phyloP scores from a whole-genome alignment of 2,329 filamentous ascomycete species.

The Blastomyces gilchristii region DNA sequence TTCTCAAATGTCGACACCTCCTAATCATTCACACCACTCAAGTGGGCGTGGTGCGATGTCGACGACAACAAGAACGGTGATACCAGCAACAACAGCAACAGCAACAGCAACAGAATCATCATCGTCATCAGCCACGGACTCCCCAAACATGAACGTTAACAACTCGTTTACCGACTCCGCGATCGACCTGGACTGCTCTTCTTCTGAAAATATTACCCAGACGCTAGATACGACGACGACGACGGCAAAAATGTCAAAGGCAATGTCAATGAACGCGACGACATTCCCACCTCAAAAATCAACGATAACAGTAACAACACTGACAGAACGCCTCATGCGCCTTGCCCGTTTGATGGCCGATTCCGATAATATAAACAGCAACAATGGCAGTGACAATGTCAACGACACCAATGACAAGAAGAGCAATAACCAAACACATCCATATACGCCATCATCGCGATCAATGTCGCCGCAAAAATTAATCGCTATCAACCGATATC shows the following conservation, averaged over 20 bases:
- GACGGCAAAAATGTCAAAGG: constrained; percentile 13
- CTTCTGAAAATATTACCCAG: not conserved
- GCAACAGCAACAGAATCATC: not conserved
- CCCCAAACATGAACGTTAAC: constrained; percentile 8
- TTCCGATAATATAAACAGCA: not conserved
- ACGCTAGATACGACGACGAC: constrained; percentile 20
- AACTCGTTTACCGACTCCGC: constrained; percentile 21
- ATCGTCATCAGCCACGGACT: not conserved
- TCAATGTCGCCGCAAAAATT: constrained; percentile 1
- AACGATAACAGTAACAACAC: constrained; percentile 15
- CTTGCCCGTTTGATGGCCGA: constrained; percentile 25
- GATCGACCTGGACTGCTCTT: constrained; percentile 18
- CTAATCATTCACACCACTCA: not conserved
- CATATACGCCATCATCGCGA: not conserved
- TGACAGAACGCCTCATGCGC: constrained; percentile 26
- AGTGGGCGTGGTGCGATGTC: not conserved
- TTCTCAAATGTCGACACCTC: not conserved
- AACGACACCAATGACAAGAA: not conserved
- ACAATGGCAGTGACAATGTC: not conserved
- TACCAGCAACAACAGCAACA: not conserved
- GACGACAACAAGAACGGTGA: not conserved
- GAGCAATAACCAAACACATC: not conserved
- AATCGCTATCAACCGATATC: constrained; percentile 9
- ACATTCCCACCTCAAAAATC: not conserved
- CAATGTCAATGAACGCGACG: not conserved